Conservation (phyloP, 2,329 filamentous ascomycete species). For the Cladobotryum protrusum region DNA sequence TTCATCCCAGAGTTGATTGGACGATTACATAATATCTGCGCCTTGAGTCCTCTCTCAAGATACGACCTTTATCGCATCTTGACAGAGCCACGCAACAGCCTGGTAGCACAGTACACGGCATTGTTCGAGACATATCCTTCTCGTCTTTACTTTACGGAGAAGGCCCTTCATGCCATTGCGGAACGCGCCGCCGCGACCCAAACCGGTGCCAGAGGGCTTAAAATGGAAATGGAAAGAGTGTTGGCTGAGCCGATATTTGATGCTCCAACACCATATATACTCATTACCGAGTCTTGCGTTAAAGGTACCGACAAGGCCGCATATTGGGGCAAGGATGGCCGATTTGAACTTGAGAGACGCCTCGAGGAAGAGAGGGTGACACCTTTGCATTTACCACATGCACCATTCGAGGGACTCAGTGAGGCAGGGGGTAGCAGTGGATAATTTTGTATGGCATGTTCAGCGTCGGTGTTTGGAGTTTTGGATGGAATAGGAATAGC, state of each 20-base stretch:
- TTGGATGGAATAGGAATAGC: background rate
- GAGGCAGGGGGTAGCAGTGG: slow-evolving; percentile 44
- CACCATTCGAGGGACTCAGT: slow-evolving; percentile 36
- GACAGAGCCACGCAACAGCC: slow-evolving; percentile 83
- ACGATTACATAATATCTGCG: slow-evolving; percentile 85
- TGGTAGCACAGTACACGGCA: slow-evolving; percentile 82
- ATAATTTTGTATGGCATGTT: slow-evolving; percentile 19
- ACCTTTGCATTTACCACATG: slow-evolving; percentile 13
- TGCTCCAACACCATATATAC: slow-evolving; percentile 67
- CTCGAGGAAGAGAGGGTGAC: slow-evolving; percentile 56
- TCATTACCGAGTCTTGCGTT: slow-evolving; percentile 66
- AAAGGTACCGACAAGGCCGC: slow-evolving; percentile 52
- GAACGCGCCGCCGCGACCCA: slow-evolving; percentile 52
- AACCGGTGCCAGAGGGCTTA: slow-evolving; percentile 73
- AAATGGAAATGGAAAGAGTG: slow-evolving; percentile 75
- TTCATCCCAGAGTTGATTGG: slow-evolving; percentile 95
- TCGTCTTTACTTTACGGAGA: slow-evolving; percentile 75
- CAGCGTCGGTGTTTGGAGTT: background rate
- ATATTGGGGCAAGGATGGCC: slow-evolving; percentile 65
- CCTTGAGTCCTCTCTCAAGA: slow-evolving; percentile 67
- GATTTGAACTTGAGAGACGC: slow-evolving; percentile 61
- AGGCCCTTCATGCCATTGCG: slow-evolving; percentile 75
- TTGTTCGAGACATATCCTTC: slow-evolving; percentile 77
- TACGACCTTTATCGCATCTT: slow-evolving; percentile 74
- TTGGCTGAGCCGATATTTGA: slow-evolving; percentile 78